Evolutionary conservation across 352 stramenopile genomes (phyloP).

Genomic region (Phytophthora sp.): DNA sequence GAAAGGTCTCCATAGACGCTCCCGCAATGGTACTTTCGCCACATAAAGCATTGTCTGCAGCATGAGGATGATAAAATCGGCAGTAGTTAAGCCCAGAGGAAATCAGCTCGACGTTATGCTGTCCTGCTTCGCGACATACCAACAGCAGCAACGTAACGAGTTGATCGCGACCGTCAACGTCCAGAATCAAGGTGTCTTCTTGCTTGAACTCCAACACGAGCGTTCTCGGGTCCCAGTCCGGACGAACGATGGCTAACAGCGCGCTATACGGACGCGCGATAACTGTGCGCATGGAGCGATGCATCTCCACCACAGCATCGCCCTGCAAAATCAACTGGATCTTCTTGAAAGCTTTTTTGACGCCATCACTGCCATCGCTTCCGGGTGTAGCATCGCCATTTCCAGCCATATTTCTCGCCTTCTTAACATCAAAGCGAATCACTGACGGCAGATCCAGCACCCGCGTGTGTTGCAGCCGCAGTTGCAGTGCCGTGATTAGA

Average conservation of each 20-base stretch:
- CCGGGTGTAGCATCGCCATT: slow-evolving; percentile 22
- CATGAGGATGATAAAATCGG: slow-evolving; percentile 67
- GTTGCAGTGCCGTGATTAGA: slow-evolving; percentile 51
- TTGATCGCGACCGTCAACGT: slow-evolving; percentile 63
- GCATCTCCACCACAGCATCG: slow-evolving; percentile 65
- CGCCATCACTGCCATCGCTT: slow-evolving; percentile 33
- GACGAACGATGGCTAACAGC: slow-evolving; percentile 56
- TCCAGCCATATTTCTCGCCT: slow-evolving; percentile 19
- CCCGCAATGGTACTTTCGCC: slow-evolving; percentile 22
- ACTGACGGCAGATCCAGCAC: slow-evolving; percentile 59
- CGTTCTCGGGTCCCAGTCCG: slow-evolving; percentile 59
- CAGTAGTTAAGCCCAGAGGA: slow-evolving; percentile 51
- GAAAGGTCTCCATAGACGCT: slow-evolving; percentile 57
- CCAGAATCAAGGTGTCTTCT: slow-evolving; percentile 57
- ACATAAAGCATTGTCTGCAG: slow-evolving; percentile 29
- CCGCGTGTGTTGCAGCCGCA: slow-evolving; percentile 66
- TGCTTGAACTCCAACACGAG: slow-evolving; percentile 74
- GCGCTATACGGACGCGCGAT: slow-evolving; percentile 62
- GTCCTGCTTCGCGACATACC: slow-evolving; percentile 59
- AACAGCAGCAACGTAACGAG: slow-evolving; percentile 72
- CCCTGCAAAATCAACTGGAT: slow-evolving; percentile 75
- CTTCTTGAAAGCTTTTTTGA: slow-evolving; percentile 43
- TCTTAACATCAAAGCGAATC: slow-evolving; percentile 75
- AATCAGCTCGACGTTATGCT: slow-evolving; percentile 56
- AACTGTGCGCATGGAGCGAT: slow-evolving; percentile 61